Conservation (phyloP, 768 basidiomycete species). For the Agaricus sinodeliciosus region DNA sequence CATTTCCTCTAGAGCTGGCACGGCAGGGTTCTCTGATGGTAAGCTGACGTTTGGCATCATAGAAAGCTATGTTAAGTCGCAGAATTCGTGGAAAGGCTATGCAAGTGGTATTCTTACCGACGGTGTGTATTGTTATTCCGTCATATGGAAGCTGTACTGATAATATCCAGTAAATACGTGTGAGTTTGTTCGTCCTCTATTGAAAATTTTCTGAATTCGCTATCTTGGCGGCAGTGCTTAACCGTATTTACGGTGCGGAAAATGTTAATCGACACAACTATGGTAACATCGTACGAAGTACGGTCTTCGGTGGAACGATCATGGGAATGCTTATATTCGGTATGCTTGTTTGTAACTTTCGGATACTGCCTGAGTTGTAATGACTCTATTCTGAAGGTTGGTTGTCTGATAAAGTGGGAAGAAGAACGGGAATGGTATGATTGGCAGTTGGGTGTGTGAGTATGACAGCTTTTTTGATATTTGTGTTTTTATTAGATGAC, state of each 20-base stretch:
- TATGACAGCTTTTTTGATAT: not conserved
- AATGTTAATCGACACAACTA: constrained; percentile 50
- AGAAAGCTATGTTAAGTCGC: not conserved
- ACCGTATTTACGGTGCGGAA: constrained; percentile 57
- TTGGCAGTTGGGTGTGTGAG: not conserved
- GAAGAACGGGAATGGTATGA: constrained; percentile 82
- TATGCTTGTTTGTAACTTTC: constrained; percentile 8
- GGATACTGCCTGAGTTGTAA: not conserved
- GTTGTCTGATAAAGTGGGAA: constrained; percentile 79
- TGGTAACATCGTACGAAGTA: constrained; percentile 55
- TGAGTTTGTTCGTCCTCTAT: constrained; percentile 23
- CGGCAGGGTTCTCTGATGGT: constrained; percentile 86
- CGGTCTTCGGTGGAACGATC: constrained; percentile 82
- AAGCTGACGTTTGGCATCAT: constrained; percentile 7
- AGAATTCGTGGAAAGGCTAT: constrained; percentile 43
- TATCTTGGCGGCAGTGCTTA: constrained; percentile 45
- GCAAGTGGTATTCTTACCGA: constrained; percentile 74
- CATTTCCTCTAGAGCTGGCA: constrained; percentile 56
- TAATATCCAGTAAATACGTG: constrained; percentile 56
- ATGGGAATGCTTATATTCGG: constrained; percentile 81
- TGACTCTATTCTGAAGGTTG: constrained; percentile 33
- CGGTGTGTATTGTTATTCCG: constrained; percentile 37
- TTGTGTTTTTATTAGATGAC: constrained; percentile 46
- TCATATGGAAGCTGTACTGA: not conserved
- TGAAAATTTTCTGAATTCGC: not conserved